Base-by-base conservation (phyloP, 305 asterid genomes). In the Lippia alba region DNA sequence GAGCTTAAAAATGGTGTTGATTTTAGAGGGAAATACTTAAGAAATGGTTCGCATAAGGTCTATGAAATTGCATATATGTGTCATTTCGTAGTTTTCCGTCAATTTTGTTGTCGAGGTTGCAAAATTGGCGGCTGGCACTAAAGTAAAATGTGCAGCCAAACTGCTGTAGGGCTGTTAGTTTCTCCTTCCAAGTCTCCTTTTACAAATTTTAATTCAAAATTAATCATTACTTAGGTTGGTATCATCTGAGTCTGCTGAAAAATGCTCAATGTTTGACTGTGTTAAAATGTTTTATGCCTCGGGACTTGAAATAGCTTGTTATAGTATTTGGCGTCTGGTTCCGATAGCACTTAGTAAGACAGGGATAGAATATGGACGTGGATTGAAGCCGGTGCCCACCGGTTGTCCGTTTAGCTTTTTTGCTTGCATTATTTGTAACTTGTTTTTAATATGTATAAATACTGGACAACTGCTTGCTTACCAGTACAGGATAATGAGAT, bases 381-480 rank as follows among this genome's bases (percentile, higher is more conserved):
- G 49, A 11, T 8, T 8, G 49, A 14, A 44, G 49, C 1, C 0
- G 10, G 49, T 44, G 6, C 14, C 41, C 4, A 4, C 41, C 5
- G 41, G 30, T 44, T 36, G 6, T 8, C 3, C 14, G 7, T 44
- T 44, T 7, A 44, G 14, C 8, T 44, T 44, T 44, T 44, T 24
- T 1, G 30, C 30, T 24, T 24, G 30, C 30, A 24, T 24, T 24
- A 24, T 24, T 24, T 24, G 3, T 24, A 24, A 24, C 30, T 24
- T 24, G 30, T 24, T 24, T 60, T 49, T 39, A 58, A n/a, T 49
- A 59, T 48, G 63, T 24, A 24, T 16, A 24, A 48, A 62, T 50
- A 12, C 8, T 12, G 10, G 61, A 51, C 66, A 41, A 36, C 14
- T 70, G n/a, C 56, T 69, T 50, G 8, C 73, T 19, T 19, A 56